Evolutionary conservation across 1,284 basidiomycete species (phyloP), one percentile per base, ranked within the genome.

Genomic region (Pulveroboletus sp.): DNA sequence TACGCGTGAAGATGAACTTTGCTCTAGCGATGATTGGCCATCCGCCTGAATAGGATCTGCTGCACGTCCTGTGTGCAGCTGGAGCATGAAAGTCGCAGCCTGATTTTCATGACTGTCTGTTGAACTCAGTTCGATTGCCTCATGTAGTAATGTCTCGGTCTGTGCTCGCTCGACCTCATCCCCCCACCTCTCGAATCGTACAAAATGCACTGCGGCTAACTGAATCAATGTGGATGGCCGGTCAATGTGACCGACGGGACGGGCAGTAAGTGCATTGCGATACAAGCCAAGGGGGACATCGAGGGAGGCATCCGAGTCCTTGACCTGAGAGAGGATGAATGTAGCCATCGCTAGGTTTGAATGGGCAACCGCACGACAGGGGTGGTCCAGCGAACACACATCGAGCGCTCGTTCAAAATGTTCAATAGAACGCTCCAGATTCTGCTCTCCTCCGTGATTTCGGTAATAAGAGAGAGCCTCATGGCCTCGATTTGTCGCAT

Each of bases 1-100:
- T 12, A 14, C 11, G 12, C 15, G 12, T 31, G 29, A 14, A 12
- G 29, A 3, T 12, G 7, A 11, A 5, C 15, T 31, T 14, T 31
- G 33, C 4, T 33, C 15, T 17, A 33, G 15, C 26, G 71, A 73
- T 57, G 67, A 71, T 47, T n/a, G 45, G 45, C 18, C 1, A 36
- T 18, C 0, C 36, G 35, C 33, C 35, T 47, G 45, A 47, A 17
- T 10, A 14, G n/a, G 24, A 15, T 24, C 22, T 26, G 24, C 39
- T 14, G 2, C 22, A 20, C 11, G 14, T 8, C 5, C 5, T 1
- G 18, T 24, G 20, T 28, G 29, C 20, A 43, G 9, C 15, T 31
- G 22, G 6, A 50, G 44, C 20, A 44, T 17, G 4, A 33, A 26
- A 11, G 47, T 6, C 8, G 46, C 53, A 6, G 40, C 26, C 11